A percentile compares a stretch with the other conserved stretches of the same genome.
Conservation (phyloP, 2,329 filamentous ascomycete species). For the Helotiales sp. region DNA sequence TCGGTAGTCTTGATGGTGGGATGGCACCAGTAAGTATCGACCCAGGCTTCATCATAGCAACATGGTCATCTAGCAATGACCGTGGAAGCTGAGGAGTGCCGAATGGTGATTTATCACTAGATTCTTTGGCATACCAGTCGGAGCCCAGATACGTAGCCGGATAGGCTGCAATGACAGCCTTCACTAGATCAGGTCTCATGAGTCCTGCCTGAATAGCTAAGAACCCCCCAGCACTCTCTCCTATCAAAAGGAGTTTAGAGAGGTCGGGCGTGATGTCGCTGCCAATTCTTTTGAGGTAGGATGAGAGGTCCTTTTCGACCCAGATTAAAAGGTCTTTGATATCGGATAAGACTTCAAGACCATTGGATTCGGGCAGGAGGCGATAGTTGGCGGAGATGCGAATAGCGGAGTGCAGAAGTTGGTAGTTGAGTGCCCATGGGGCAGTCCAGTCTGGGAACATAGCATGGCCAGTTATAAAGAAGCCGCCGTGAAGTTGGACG, state of each 20-base stretch:
- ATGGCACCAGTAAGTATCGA: slow-evolving; percentile 19
- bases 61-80: slow-evolving; percentile 14
- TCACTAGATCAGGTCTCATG: slow-evolving; percentile 17
- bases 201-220: slow-evolving; percentile 21
- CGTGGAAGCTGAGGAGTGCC: slow-evolving; percentile 19
- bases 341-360: slow-evolving; percentile 48
- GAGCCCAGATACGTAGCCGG: slow-evolving; percentile 22
- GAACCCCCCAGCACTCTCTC: slow-evolving; percentile 27
- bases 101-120: slow-evolving; percentile 13
- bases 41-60: slow-evolving; percentile 8
- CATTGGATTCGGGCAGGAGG: slow-evolving; percentile 50
- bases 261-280: slow-evolving; percentile 19
- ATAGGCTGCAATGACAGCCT: slow-evolving; percentile 23
- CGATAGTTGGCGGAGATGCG: slow-evolving; percentile 47
- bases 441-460: slow-evolving; percentile 32
- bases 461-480: slow-evolving; percentile 18
- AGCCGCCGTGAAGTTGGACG: slow-evolving; percentile 25
- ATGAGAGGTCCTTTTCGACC: slow-evolving; percentile 35
- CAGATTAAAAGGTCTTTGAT: slow-evolving; percentile 49
- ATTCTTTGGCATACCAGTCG: slow-evolving; percentile 9
- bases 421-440: slow-evolving; percentile 29
- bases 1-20: slow-evolving; percentile 14
- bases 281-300: slow-evolving; percentile 14
- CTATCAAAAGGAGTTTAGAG: slow-evolving; percentile 15
- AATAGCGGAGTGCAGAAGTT: slow-evolving; percentile 38